Evolutionary conservation across 805 yeast species (phyloP).

Genomic region (Candida ipomoeae): DNA sequence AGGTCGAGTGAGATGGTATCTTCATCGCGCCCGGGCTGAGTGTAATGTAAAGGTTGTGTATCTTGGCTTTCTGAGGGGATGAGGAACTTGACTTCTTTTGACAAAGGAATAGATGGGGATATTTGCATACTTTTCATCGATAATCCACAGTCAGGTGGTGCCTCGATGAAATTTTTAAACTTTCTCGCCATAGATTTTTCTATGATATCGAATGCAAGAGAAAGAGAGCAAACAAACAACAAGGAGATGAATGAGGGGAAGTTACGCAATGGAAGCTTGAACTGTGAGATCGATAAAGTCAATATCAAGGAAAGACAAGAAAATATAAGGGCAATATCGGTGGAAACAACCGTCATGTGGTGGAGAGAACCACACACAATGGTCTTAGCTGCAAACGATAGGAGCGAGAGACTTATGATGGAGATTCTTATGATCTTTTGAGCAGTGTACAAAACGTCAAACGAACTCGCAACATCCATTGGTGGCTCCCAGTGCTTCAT

Average conservation of each 20-base stretch:
- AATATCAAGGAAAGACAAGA: neutral
- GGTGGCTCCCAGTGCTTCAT: neutral
- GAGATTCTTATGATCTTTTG: neutral
- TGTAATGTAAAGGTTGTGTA: neutral
- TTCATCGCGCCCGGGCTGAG: neutral
- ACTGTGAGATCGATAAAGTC: neutral
- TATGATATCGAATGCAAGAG: neutral
- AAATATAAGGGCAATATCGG: neutral
- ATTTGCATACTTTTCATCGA: neutral
- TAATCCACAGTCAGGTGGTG: neutral
- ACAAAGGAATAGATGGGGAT: neutral
- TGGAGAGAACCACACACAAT: neutral
- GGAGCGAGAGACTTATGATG: neutral
- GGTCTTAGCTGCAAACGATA: neutral
- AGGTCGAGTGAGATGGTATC: neutral
- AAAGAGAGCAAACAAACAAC: slow-evolving; percentile 1
- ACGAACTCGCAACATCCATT: neutral
- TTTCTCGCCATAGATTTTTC: neutral
- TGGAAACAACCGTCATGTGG: neutral
- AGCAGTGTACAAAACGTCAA: neutral
- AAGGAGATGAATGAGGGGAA: neutral
- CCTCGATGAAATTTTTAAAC: neutral
- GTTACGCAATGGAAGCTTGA: neutral
- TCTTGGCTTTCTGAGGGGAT: neutral
- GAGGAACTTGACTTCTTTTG: neutral